Conservation (phyloP, 805 yeast species). For the Yamadazyma olivae region DNA sequence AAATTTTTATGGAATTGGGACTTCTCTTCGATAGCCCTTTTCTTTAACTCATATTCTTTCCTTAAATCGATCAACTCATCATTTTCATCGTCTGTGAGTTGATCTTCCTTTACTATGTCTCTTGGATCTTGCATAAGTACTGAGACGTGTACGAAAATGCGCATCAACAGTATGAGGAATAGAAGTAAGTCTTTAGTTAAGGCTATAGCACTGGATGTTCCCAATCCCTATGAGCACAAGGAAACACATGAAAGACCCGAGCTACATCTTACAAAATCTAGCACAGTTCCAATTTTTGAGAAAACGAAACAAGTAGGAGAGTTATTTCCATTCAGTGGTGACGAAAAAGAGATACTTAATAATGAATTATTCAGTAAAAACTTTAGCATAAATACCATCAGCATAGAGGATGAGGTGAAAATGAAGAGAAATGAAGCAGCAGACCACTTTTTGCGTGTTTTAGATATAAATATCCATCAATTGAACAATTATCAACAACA, state of each 20-base stretch:
- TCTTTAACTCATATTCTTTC: slow-evolving; percentile 33
- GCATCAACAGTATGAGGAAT: slow-evolving; percentile 39
- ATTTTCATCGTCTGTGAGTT: slow-evolving; percentile 35
- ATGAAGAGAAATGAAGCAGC: neutral
- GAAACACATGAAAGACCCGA: slow-evolving; percentile 2
- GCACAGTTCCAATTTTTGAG: slow-evolving; percentile 9
- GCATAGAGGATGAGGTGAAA: neutral
- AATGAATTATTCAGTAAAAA: neutral
- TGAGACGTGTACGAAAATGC: no score
- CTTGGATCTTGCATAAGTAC: slow-evolving; percentile 27
- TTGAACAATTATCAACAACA: slow-evolving; percentile 9
- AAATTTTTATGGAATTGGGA: slow-evolving; percentile 3
- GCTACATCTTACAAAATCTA: slow-evolving; percentile 10
- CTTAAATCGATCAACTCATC: slow-evolving; percentile 36
- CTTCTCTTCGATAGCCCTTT: slow-evolving; percentile 13
- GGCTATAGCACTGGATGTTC: slow-evolving; percentile 53
- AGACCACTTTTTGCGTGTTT: slow-evolving; percentile 1
- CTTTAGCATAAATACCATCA: neutral
- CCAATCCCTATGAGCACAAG: slow-evolving; percentile 15
- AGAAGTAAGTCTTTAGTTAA: slow-evolving; percentile 65
- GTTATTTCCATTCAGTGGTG: slow-evolving; percentile 14
- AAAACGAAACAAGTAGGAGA: no score
- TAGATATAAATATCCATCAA: slow-evolving; percentile 3
- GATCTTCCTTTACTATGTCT: slow-evolving; percentile 24
- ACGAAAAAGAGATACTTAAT: slow-evolving; percentile 5